phyloP scores from a whole-genome alignment of 176 grass and related monocot genomes.

The barley (Hordeum vulgare) region DNA sequence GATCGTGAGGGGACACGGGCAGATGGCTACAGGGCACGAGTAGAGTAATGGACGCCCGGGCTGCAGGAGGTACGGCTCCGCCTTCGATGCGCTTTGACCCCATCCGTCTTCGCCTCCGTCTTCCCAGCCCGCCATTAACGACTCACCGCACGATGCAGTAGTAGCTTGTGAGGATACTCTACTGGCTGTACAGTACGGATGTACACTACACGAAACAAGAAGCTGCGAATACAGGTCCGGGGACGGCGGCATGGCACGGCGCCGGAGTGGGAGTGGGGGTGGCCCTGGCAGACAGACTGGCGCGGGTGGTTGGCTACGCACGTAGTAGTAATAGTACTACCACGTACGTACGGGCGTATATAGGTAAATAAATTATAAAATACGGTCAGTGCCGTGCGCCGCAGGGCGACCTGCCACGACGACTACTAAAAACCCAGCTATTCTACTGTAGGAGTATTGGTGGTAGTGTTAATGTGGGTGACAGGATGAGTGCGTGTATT shows the following conservation, averaged over 20 bases:
- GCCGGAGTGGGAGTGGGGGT: neutral
- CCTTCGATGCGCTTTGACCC: constrained; percentile 8
- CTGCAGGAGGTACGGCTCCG: constrained; percentile 12
- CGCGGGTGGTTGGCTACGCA: neutral
- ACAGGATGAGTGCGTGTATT: neutral
- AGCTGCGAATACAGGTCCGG: constrained; percentile 8
- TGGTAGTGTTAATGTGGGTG: neutral
- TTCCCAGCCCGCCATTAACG: neutral
- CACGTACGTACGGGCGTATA: neutral
- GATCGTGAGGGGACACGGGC: neutral
- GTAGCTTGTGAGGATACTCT: neutral
- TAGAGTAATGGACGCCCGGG: constrained; percentile 20
- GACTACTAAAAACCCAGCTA: neutral
- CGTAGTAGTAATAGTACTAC: too few species aligned
- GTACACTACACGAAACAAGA: neutral
- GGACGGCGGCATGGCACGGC: neutral
- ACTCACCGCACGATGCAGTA: neutral
- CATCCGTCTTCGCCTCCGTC: neutral
- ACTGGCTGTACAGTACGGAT: neutral
- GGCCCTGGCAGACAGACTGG: too few species aligned
- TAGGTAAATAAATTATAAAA: neutral
- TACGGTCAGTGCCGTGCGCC: neutral
- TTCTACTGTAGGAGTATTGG: neutral
- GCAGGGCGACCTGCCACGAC: neutral
- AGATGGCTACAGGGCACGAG: constrained; percentile 6